Base-by-base conservation (phyloP, 2,329 filamentous ascomycete species). In the Coniochaeta sp. region DNA sequence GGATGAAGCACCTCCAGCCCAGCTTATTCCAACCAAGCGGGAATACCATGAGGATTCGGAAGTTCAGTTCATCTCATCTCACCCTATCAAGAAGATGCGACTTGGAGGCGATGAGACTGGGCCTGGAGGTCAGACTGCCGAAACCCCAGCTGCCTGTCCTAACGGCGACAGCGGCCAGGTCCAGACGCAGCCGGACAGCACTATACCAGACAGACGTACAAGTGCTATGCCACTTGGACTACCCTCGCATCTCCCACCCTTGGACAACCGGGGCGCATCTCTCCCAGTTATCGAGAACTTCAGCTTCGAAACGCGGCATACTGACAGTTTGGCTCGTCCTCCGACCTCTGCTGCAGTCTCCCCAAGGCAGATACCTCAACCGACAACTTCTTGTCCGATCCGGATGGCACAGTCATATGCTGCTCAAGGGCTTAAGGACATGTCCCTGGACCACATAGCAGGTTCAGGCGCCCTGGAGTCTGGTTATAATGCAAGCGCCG, bases 41-140 rank as follows among this genome's bases (percentile, higher is more conserved):
- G 58, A 49, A 8, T n/a, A n/a, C n/a, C 18, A 57, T 22, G 71
- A 74, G 46, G 67, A 70, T 53, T n/a, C 20, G 33, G 73, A 76
- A 48, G 63, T 76, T 28, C 65, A 74, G 55, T 72, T 75, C 51
- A 62, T 76, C 28, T 73, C 70, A 40, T 68, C 66, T 18, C 68
- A 69, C 22, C 71, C 72, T 9, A 67, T 73, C 49, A 74, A 72
- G 61, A 72, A 64, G 56, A 61, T 57, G 38, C 47, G 14, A 16
- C 38, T 42, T 16, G 18, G 10, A 22, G 13, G 8, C 22, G 16
- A 20, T 9, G 38, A 42, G 13, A 8, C 4, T 9, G 16, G 7
- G 22, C 16, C 12, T 42, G 18, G 22, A 22, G 18, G 22, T 10
- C 31, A 42, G 38, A 50, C 16, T 14, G 5, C 28, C 18, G 35